These are phyloP conservation scores for Hemisphaericaspora nanyangensis DNA, from an alignment of 805 yeast species.

Conservation along the genomic window DNA sequence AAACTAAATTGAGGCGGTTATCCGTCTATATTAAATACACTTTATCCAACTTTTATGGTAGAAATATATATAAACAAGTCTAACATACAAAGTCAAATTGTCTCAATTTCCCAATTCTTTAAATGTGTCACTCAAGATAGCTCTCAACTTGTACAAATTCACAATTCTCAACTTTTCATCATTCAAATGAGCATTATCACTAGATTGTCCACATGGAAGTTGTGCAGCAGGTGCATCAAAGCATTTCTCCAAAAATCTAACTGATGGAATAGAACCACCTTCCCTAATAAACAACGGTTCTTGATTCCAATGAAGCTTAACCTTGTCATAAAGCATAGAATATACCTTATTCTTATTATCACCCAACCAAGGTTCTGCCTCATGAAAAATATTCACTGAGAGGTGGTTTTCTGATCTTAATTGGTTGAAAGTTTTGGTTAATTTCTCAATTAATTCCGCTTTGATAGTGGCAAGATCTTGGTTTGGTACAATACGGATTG, in stretches of 20 bases:
- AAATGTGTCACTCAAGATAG: constrained; percentile 54
- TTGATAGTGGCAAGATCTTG: constrained; percentile 67
- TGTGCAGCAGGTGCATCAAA: constrained; percentile 91
- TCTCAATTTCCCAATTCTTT: constrained; percentile 28
- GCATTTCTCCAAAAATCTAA: constrained; percentile 75
- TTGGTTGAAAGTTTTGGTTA: constrained; percentile 43
- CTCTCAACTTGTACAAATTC: constrained; percentile 71
- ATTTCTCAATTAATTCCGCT: constrained; percentile 39
- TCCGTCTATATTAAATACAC: too few relatives aligned
- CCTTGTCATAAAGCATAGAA: constrained; percentile 57
- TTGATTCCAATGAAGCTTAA: constrained; percentile 69
- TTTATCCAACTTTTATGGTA: too few relatives aligned
- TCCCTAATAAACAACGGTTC: constrained; percentile 88
- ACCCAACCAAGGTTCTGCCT: constrained; percentile 96
- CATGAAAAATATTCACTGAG: constrained; percentile 61
- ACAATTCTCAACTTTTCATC: constrained; percentile 80
- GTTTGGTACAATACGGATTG: constrained; percentile 86
- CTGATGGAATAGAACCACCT: constrained; percentile 95
- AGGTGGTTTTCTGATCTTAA: constrained; percentile 62
- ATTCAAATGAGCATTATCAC: constrained; percentile 90
- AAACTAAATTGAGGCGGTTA: too few relatives aligned
- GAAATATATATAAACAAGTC: too few relatives aligned
- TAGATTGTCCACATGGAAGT: constrained; percentile 92
- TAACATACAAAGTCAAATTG: background rate
- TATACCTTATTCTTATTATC: constrained; percentile 76